Evolutionary conservation across 306 rosid species (phyloP).

Genomic region (Corylus heterophylla): DNA sequence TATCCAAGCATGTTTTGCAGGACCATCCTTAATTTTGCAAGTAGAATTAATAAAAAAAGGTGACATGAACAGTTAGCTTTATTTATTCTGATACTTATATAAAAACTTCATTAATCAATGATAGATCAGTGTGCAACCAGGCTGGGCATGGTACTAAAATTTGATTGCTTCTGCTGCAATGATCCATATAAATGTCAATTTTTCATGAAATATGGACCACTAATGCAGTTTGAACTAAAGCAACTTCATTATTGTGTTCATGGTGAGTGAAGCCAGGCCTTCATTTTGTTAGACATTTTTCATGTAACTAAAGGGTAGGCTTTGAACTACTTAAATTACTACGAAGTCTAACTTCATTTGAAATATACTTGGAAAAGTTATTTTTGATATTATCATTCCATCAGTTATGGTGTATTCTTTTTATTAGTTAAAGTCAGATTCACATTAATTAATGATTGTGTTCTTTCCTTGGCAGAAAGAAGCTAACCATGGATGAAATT

Average conservation of each 20-base stretch:
- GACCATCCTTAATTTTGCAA: slow-evolving; percentile 9
- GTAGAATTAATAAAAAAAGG: neutral
- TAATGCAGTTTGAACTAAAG: neutral
- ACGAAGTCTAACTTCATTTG: neutral
- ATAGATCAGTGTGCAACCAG: neutral
- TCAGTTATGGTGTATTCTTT: slow-evolving; percentile 9
- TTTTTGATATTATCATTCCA: neutral
- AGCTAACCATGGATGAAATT: slow-evolving; percentile 74
- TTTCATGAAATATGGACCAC: neutral
- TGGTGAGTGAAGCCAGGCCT: neutral
- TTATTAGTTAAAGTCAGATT: slow-evolving; percentile 1
- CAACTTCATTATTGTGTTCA: slow-evolving; percentile 4
- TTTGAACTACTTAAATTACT: neutral
- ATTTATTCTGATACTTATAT: neutral
- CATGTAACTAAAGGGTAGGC: neutral
- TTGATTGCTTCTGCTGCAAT: slow-evolving; percentile 7
- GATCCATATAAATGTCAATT: neutral
- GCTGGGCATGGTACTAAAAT: neutral
- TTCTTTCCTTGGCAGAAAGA: slow-evolving; percentile 64
- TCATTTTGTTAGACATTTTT: neutral
- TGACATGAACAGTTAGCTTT: neutral
- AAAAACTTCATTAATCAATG: neutral
- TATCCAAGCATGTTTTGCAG: neutral
- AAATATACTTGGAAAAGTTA: neutral
- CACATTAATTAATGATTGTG: slow-evolving; percentile 11